phyloP scores from a whole-genome alignment of 345 rosid genomes.

The Sisymbrium altissimum region DNA sequence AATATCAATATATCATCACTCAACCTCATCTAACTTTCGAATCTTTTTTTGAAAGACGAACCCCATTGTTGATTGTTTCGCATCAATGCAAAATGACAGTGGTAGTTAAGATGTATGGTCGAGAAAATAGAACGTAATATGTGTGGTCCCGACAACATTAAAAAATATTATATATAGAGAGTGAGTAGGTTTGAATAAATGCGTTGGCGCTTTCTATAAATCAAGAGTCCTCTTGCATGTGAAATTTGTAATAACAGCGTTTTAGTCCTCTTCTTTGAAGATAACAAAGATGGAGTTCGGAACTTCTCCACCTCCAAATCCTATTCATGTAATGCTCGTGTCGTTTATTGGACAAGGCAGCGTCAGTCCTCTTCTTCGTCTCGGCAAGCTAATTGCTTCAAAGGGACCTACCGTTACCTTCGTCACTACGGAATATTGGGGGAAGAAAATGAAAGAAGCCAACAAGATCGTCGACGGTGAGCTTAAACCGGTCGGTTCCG shows the following conservation, averaged over 20 bases:
- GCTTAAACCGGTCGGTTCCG: slow-evolving; percentile 50
- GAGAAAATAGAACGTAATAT: too few species aligned
- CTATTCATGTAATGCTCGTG: slow-evolving; percentile 54
- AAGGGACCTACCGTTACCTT: slow-evolving; percentile 67
- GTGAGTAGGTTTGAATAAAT: neutral
- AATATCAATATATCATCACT: too few species aligned
- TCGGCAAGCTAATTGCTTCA: slow-evolving; percentile 64
- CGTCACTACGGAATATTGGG: slow-evolving; percentile 36
- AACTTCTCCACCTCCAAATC: neutral
- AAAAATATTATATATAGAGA: too few species aligned
- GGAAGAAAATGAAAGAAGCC: slow-evolving; percentile 49
- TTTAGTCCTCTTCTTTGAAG: too few species aligned
- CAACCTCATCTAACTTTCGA: too few species aligned
- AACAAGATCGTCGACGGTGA: slow-evolving; percentile 42
- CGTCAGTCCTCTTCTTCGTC: slow-evolving; percentile 63
- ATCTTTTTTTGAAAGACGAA: too few species aligned
- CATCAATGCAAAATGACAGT: neutral
- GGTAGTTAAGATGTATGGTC: neutral
- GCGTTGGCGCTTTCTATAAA: neutral
- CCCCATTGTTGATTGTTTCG: too few species aligned
- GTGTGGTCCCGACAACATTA: too few species aligned
- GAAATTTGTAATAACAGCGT: too few species aligned
- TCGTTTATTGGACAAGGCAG: slow-evolving; percentile 79
- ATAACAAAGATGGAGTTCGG: neutral
- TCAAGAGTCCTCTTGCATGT: neutral